Base-by-base conservation (phyloP, 148 eudicot genomes). In the Chenopodium suecicum region DNA sequence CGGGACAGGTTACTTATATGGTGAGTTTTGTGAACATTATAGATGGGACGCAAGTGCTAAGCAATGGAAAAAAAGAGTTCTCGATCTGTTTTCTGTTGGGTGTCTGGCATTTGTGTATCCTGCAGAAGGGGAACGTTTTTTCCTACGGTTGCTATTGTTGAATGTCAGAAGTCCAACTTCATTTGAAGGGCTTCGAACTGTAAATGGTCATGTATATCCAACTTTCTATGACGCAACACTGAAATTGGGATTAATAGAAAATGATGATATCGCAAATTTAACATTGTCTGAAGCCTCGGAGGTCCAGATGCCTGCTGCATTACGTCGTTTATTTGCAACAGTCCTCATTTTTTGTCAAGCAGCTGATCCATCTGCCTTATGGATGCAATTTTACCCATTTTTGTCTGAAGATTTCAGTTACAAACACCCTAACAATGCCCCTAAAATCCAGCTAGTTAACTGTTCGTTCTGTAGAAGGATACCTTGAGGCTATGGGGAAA, bases 121-220 rank as follows among this genome's bases (percentile, higher is more conserved):
- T 5, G 29, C 79, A 0, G 54, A 77, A 64, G 79, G 79, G 3
- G 79, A 77, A 37, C 7, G 70, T 9, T 77, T 37, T 25, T 77
- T 29, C 14, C 2, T 77, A 10, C 20, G 79, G 9, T 7, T 77
- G 8, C 6, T 63, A 5, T 19, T 77, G 0, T 0, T 54, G 0
- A 27, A 77, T 77, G 48, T 77, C 7, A 70, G 65, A 0, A 32
- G 70, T 3, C 79, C 79, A 13, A 62, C 22, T 17, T 77, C 79
- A 11, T 77, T 62, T 41, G 70, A 77, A 10, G 32, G 34, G 1
- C 32, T 77, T 6, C 4, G 16, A 1, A 77, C 5, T 2, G 9
- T 77, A 9, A 22, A 41, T 22, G 70, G 52, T 2, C 1, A 60
- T 7, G 63, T 1, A 2, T 77, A 52, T 22, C 34, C 52, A 19